These are phyloP conservation scores for Syncephalastrum monosporum DNA, from an alignment of 371 early-diverging fungal species.

Conservation along the genomic window DNA sequence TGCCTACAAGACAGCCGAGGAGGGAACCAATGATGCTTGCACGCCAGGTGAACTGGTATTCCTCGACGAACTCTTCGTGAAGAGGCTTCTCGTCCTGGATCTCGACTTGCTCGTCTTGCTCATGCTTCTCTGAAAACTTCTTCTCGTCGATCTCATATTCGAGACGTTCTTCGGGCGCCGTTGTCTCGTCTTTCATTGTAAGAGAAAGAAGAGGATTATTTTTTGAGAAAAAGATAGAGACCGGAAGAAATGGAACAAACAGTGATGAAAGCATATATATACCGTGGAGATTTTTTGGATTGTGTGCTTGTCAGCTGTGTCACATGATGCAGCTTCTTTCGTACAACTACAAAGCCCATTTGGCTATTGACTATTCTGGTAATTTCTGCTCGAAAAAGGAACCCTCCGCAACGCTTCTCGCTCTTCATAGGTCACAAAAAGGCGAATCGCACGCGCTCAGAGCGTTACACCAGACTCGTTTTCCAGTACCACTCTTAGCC, in stretches of 20 bases:
- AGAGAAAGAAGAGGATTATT: conserved; percentile 1
- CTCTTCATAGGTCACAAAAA: no score
- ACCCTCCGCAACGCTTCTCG: no score
- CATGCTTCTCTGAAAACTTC: conserved; percentile 10
- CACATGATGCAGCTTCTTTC: no score
- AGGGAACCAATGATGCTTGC: conserved; percentile 66
- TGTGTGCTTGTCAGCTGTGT: no score
- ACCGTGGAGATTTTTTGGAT: no score
- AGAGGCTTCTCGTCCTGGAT: conserved; percentile 17
- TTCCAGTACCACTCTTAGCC: neutral
- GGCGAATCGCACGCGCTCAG: no score
- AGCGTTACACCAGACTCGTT: neutral
- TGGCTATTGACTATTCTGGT: conserved; percentile 8
- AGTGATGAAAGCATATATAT: no score
- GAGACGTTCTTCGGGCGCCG: conserved; percentile 24
- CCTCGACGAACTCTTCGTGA: conserved; percentile 20
- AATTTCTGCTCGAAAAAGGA: conserved; percentile 16
- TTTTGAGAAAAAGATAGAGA: no score
- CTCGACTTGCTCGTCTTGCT: conserved; percentile 21
- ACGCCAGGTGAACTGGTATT: conserved; percentile 60
- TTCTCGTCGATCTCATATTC: conserved; percentile 30
- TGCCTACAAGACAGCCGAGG: conserved; percentile 65
- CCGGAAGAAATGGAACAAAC: no score
- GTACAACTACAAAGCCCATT: no score
- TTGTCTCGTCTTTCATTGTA: conserved; percentile 2